Conservation (phyloP, 2,329 filamentous ascomycete genomes). For the Diaporthe destruens region DNA sequence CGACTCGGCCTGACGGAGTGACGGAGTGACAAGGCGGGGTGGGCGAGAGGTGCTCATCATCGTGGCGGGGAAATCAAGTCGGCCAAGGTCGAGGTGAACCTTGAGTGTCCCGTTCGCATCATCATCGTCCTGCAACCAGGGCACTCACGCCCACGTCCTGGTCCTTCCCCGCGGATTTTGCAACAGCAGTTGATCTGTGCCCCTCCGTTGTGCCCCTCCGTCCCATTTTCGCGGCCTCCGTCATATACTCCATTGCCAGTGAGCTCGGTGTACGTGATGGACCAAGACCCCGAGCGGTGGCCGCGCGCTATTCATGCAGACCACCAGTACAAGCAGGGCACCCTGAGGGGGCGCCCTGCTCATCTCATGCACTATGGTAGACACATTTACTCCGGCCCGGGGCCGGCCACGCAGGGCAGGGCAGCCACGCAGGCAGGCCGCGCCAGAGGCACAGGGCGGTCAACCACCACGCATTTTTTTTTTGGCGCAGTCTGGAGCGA, state of each 20-base stretch:
- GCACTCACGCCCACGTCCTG: background rate
- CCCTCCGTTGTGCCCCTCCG: constrained; percentile 17
- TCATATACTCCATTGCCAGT: background rate
- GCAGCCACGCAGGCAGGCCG: background rate
- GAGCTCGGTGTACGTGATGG: constrained; percentile 21
- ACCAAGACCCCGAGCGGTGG: background rate
- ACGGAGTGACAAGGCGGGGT: background rate
- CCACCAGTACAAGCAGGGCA: background rate
- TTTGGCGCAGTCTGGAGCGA: constrained; percentile 8
- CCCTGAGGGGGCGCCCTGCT: background rate
- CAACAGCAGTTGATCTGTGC: constrained; percentile 6
- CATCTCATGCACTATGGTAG: background rate
- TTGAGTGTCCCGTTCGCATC: background rate
- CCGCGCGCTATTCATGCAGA: background rate
- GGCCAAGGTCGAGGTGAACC: constrained; percentile 19
- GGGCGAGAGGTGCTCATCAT: constrained; percentile 11
- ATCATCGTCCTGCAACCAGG: constrained; percentile 13
- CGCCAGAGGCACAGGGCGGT: constrained; percentile 4
- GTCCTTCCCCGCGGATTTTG: constrained; percentile 15
- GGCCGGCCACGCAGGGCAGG: constrained; percentile 10
- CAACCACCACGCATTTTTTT: background rate
- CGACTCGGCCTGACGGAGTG: constrained; percentile 8
- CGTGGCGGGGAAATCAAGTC: constrained; percentile 12
- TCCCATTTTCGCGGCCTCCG: constrained; percentile 23
- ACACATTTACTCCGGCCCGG: constrained; percentile 21